Evolutionary conservation across 1,139 yeast species (phyloP).

Genomic region (Yamadazyma spencermartinsiae): DNA sequence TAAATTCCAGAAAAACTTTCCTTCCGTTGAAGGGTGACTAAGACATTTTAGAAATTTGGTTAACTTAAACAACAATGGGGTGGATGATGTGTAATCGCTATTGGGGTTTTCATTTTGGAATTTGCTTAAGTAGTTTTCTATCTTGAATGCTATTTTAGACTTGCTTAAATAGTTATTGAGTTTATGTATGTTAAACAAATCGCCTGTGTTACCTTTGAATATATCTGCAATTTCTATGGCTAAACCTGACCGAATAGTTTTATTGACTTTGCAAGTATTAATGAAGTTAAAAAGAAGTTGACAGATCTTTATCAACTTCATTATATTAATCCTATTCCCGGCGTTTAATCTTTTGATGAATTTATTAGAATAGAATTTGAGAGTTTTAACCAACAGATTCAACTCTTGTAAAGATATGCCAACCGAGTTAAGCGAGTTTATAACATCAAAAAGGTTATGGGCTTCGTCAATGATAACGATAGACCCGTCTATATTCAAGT

Average conservation of each 20-base stretch:
- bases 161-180: conserved; percentile 62
- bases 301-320: conserved; percentile 63
- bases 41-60: conserved; percentile 64
- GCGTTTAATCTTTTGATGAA: conserved; percentile 66
- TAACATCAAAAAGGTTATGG: conserved; percentile 80
- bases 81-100: conserved; percentile 22
- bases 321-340: conserved; percentile 70
- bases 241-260: conserved; percentile 49
- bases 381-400: conserved; percentile 38
- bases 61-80: conserved; percentile 67
- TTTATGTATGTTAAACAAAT: conserved; percentile 67
- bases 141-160: conserved; percentile 81
- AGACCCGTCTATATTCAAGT: conserved; percentile 59
- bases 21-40: conserved; percentile 78
- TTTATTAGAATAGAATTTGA: conserved; percentile 56
- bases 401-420: conserved; percentile 55
- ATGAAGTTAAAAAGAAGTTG: conserved; percentile 52
- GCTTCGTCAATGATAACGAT: conserved; percentile 90
- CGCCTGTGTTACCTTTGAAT: conserved; percentile 62
- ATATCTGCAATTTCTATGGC: conserved; percentile 54
- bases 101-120: conserved; percentile 6
- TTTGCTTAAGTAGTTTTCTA: conserved; percentile 67
- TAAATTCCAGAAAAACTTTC: conserved; percentile 71
- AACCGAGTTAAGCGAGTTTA: conserved; percentile 68
- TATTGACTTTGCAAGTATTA: conserved; percentile 18